Evolutionary conservation across 768 basidiomycete species (phyloP).

Genomic region (Collybiopsis confluens): DNA sequence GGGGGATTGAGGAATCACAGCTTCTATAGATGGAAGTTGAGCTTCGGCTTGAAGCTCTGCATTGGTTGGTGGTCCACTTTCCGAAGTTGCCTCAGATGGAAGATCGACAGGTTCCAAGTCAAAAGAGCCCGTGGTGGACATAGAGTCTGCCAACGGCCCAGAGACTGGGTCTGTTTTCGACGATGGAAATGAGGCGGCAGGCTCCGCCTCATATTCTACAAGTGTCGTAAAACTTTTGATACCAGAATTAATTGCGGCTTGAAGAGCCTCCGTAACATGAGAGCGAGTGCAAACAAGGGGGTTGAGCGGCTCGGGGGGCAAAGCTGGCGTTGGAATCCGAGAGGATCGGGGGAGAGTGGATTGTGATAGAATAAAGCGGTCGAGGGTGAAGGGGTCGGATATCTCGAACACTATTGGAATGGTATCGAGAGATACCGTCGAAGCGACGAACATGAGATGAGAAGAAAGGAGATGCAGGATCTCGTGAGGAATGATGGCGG

Average conservation of each 20-base stretch:
- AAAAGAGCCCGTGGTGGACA: not conserved
- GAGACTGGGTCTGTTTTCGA: too few relatives aligned
- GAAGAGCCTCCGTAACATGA: constrained; percentile 28
- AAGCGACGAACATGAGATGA: constrained; percentile 28
- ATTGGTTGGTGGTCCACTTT: constrained; percentile 10
- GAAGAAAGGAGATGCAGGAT: constrained; percentile 50
- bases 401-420: constrained; percentile 44
- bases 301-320: constrained; percentile 15
- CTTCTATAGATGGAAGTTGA: constrained; percentile 9
- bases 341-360: constrained; percentile 1
- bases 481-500: constrained; percentile 58
- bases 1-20: constrained; percentile 7
- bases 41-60: constrained; percentile 9
- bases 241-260: constrained; percentile 30
- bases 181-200: constrained; percentile 7
- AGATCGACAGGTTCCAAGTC: not conserved
- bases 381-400: constrained; percentile 38
- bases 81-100: constrained; percentile 1
- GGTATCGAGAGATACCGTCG: constrained; percentile 9
- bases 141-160: too few relatives aligned
- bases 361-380: constrained; percentile 27
- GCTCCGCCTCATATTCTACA: not conserved
- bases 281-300: constrained; percentile 19
- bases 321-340: constrained; percentile 14
- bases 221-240: constrained; percentile 17